Percentiles rank a stretch among this genome's conserved stretches.
Conservation (phyloP, 768 basidiomycete genomes). For the Boletus vermiculosoides region DNA sequence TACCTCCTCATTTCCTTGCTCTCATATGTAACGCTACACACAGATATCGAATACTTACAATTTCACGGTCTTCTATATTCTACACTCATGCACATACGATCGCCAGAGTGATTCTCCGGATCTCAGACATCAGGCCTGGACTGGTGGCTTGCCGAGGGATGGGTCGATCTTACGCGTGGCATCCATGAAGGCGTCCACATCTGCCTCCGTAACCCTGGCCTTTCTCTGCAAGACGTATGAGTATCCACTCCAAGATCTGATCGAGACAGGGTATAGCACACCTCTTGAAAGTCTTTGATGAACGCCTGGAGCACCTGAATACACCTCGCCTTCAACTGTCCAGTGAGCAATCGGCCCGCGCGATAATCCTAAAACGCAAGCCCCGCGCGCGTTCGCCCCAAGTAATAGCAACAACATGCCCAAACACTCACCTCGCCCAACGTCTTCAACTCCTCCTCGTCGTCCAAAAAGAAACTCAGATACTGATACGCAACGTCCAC, state of each 20-base stretch:
- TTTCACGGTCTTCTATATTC: constrained; percentile 6
- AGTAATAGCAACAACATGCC: too few relatives aligned
- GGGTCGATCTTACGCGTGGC: constrained; percentile 70
- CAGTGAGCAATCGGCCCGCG: constrained; percentile 81
- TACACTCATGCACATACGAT: not conserved
- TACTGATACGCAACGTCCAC: constrained; percentile 97
- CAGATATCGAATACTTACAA: not conserved
- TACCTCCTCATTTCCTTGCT: constrained; percentile 1
- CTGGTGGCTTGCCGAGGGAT: constrained; percentile 39
- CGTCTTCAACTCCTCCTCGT: constrained; percentile 81
- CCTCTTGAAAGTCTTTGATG: constrained; percentile 84
- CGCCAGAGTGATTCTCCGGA: not conserved
- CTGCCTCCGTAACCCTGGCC: constrained; percentile 76
- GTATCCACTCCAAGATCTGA: not conserved
- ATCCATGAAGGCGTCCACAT: constrained; percentile 79
- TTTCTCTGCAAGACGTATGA: constrained; percentile 54
- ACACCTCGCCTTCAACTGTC: constrained; percentile 87
- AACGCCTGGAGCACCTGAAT: constrained; percentile 81
- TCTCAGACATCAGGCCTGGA: not conserved
- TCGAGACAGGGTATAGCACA: constrained; percentile 26
- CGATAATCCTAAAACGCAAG: constrained; percentile 84
- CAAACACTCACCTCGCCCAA: constrained; percentile 62
- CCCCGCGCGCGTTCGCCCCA: not conserved
- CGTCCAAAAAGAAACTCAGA: constrained; percentile 90
- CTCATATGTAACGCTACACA: constrained; percentile 1